Base-by-base conservation (phyloP, 2,329 filamentous ascomycete species). In the Arthrocladium fulminans region DNA sequence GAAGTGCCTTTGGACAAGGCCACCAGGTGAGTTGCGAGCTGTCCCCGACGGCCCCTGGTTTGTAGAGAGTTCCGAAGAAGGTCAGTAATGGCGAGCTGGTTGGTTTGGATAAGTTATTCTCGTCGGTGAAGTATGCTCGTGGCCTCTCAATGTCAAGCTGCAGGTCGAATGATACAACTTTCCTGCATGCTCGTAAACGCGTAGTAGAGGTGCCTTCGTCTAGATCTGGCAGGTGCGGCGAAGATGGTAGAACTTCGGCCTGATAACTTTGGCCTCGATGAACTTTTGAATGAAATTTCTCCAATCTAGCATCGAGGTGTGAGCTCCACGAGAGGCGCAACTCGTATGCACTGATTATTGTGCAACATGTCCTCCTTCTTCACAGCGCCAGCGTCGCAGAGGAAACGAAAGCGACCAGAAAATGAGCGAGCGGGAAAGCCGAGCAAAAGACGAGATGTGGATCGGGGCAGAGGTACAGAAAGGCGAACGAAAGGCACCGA, bases 341-440 rank as follows among this genome's bases (percentile, higher is more conserved):
- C 10, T 27, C 27, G n/a, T 15, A 3, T 44, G 41, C 15, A 5
- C n/a, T 51, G 27, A 24, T 19, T 25, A 22, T 12, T 25, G 15
- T 5, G 5, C n/a, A 34, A 10, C 7, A 94, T 94, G 89, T 94
- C 90, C 61, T 95, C 89, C 32, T 98, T 97, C 70, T 98, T 98
- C 70, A 95, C 89, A 45, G 73, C 84, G 32, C 88, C 92, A 4
- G 84, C 85, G 34, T 84, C 85, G 44, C 84, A 90, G 63, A 87
- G 86, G 72, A 97, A 97, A 76, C 77, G 92, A 60, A 97, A 97
- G 75, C 78, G 89, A 52, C 66, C 71, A 49, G 73, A 75, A 22
- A 32, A 20, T 20, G 67, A 72, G 50, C 64, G 63, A 48, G 55
- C 66, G 47, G 60, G 65, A 50, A 67, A 65, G 50, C 62, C 69